These are phyloP conservation scores for Theobroma grandiflorum DNA, from an alignment of 441 rosid species.

Conservation along the genomic window DNA sequence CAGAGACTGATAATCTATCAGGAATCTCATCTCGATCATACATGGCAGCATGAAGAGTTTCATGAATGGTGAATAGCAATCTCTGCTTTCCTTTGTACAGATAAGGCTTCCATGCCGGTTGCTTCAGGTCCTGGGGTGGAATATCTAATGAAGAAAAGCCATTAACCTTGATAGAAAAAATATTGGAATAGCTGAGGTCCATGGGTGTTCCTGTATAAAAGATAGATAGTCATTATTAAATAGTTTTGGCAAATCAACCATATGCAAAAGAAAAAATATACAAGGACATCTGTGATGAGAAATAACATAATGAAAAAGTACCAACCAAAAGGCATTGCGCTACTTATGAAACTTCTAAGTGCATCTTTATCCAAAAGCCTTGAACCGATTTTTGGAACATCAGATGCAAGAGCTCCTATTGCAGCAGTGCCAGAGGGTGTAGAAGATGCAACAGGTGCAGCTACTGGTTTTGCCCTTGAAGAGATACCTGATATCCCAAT, in stretches of 20 bases:
- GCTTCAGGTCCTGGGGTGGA: slow-evolving; percentile 83
- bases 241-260: slow-evolving; percentile 25
- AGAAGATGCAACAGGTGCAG: slow-evolving; percentile 80
- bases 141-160: slow-evolving; percentile 86
- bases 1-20: slow-evolving; percentile 78
- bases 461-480: slow-evolving; percentile 84
- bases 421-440: slow-evolving; percentile 57
- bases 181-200: slow-evolving; percentile 80
- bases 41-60: slow-evolving; percentile 82
- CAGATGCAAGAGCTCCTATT: slow-evolving; percentile 61
- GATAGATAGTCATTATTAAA: slow-evolving; percentile 26
- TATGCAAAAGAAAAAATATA: slow-evolving; percentile 26
- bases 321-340: slow-evolving; percentile 95
- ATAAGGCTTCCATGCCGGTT: slow-evolving; percentile 97
- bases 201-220: slow-evolving; percentile 73
- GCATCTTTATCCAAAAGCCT: slow-evolving; percentile 85
- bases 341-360: slow-evolving; percentile 73
- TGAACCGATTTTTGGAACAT: slow-evolving; percentile 76
- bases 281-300: slow-evolving; percentile 33
- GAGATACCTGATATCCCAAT: slow-evolving; percentile 86
- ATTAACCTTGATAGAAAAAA: slow-evolving; percentile 65
- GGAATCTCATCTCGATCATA: slow-evolving; percentile 93
- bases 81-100: slow-evolving; percentile 89
- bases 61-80: slow-evolving; percentile 78
- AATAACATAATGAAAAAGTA: slow-evolving; percentile 45